A percentile compares a stretch with the other conserved stretches of the same genome.
These are phyloP conservation scores for Apodospora peruviana DNA, from an alignment of 495 filamentous ascomycete species.

Conservation along the genomic window DNA sequence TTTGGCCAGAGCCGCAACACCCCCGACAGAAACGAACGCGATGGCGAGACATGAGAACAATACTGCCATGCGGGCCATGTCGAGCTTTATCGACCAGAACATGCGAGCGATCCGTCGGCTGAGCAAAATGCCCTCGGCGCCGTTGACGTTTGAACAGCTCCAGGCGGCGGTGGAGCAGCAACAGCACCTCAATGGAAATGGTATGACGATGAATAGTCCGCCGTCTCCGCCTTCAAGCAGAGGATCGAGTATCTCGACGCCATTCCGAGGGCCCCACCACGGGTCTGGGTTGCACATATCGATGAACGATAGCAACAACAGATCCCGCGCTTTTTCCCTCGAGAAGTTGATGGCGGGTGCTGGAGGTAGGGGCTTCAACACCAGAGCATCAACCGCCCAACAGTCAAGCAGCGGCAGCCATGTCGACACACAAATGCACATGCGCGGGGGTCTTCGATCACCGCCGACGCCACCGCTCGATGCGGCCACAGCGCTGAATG, in stretches of 20 bases:
- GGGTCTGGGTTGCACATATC: background rate
- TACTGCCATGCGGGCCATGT: constrained; percentile 37
- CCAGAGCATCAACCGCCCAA: too few relatives aligned
- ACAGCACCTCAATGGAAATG: constrained; percentile 5
- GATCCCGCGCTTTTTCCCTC: constrained; percentile 9
- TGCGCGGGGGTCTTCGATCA: background rate
- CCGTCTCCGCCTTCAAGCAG: constrained; percentile 29
- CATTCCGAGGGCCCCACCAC: background rate
- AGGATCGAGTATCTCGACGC: constrained; percentile 17
- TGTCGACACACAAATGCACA: too few relatives aligned
- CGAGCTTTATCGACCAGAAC: constrained; percentile 41
- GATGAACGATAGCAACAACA: background rate
- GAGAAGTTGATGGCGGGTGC: constrained; percentile 15
- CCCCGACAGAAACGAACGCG: constrained; percentile 24
- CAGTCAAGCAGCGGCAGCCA: too few relatives aligned
- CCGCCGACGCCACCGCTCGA: constrained; percentile 17
- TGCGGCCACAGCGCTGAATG: constrained; percentile 12
- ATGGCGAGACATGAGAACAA: constrained; percentile 34
- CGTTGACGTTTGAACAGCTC: constrained; percentile 32
- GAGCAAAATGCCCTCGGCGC: constrained; percentile 31
- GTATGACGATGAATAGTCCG: constrained; percentile 19
- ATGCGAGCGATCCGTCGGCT: constrained; percentile 40
- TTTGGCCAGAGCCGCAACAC: constrained; percentile 24
- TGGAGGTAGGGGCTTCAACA: too few relatives aligned
- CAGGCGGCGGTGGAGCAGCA: constrained; percentile 21